Percentiles rank a stretch among this genome's conserved stretches.
Conservation (phyloP, 371 early-diverging fungal genomes). For the Fennellomyces sp. region DNA sequence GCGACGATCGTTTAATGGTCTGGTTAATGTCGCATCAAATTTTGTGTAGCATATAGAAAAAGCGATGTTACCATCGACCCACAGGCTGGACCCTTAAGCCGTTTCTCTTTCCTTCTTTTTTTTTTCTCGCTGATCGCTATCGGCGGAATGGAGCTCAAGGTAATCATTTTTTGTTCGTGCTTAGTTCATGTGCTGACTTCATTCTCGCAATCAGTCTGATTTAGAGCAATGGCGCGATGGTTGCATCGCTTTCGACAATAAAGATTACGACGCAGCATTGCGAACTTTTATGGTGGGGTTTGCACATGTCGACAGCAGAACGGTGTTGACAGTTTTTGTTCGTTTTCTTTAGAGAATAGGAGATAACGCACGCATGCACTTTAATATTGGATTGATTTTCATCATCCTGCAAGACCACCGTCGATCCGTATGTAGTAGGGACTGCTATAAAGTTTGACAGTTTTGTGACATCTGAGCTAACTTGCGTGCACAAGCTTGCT, state of each 20-base stretch:
- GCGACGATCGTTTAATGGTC: neutral
- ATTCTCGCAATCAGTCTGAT: constrained; percentile 31
- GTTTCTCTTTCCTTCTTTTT: neutral
- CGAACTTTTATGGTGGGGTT: constrained; percentile 44
- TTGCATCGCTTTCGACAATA: constrained; percentile 41
- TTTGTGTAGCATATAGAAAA: constrained; percentile 9
- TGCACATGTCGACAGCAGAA: no score
- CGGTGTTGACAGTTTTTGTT: no score
- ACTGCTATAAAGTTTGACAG: constrained; percentile 7
- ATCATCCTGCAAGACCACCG: constrained; percentile 75
- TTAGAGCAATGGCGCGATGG: constrained; percentile 50
- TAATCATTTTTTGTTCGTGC: neutral
- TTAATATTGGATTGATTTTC: constrained; percentile 89
- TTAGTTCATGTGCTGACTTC: neutral
- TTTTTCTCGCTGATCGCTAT: neutral
- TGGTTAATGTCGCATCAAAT: constrained; percentile 1
- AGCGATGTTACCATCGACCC: neutral
- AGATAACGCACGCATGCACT: constrained; percentile 91
- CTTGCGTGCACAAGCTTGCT: no score
- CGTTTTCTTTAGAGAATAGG: constrained; percentile 71
- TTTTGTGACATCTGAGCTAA: no score
- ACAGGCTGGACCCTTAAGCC: constrained; percentile 9
- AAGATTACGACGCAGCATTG: constrained; percentile 39
- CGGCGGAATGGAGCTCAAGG: constrained; percentile 16
- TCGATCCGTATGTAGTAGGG: constrained; percentile 73